These are phyloP conservation scores for Talaromyces amestolkiae DNA, from an alignment of 2,329 filamentous ascomycete genomes.

Conservation along the genomic window DNA sequence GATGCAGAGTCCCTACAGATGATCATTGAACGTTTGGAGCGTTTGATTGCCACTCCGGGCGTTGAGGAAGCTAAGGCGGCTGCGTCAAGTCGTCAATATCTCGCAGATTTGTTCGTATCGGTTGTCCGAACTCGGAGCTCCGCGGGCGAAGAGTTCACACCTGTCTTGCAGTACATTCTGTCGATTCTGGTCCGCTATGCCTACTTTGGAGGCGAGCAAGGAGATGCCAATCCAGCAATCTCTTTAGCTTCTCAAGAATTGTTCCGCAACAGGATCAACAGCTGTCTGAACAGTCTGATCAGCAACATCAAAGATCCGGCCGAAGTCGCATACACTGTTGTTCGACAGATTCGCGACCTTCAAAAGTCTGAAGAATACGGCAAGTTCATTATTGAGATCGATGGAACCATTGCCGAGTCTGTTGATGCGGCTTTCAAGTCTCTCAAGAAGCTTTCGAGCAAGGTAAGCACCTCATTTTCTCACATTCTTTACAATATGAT, in stretches of 20 bases:
- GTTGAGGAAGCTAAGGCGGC: slow-evolving; percentile 46
- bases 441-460: slow-evolving; percentile 37
- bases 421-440: slow-evolving; percentile 44
- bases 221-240: slow-evolving; percentile 37
- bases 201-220: slow-evolving; percentile 47
- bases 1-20: slow-evolving; percentile 50
- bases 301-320: slow-evolving; percentile 38
- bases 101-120: slow-evolving; percentile 54
- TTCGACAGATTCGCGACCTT: slow-evolving; percentile 41
- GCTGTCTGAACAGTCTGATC: slow-evolving; percentile 54
- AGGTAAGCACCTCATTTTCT: slow-evolving; percentile 25
- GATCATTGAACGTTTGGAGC: slow-evolving; percentile 54
- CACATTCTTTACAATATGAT: neutral
- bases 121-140: slow-evolving; percentile 45
- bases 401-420: slow-evolving; percentile 43
- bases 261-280: slow-evolving; percentile 56
- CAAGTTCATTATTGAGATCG: slow-evolving; percentile 50
- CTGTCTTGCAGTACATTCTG: slow-evolving; percentile 46
- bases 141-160: slow-evolving; percentile 37
- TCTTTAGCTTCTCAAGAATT: slow-evolving; percentile 49
- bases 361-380: slow-evolving; percentile 36
- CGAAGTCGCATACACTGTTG: slow-evolving; percentile 40
- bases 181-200: slow-evolving; percentile 49
- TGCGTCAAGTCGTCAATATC: slow-evolving; percentile 47
- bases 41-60: slow-evolving; percentile 48